A percentile compares a stretch with the other conserved stretches of the same genome.
These are phyloP conservation scores for Massarina eburnea DNA, from an alignment of 2,329 filamentous ascomycete species.

Conservation along the genomic window DNA sequence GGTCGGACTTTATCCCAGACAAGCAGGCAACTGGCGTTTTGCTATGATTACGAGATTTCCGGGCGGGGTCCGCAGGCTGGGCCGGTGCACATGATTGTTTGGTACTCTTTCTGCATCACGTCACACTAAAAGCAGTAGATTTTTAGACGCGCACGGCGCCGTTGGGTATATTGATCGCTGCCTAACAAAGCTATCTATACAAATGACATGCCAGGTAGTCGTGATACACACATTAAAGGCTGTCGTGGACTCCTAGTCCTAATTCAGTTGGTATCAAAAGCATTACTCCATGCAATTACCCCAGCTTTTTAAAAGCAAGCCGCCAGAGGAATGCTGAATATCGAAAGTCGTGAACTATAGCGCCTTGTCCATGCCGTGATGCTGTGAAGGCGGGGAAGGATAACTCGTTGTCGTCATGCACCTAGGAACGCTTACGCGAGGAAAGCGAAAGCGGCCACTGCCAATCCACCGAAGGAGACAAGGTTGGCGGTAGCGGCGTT, in stretches of 20 bases:
- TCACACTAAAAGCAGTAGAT: not conserved
- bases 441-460: constrained; percentile 30
- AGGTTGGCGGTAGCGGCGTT: constrained; percentile 31
- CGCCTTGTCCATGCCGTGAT: not conserved
- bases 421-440: constrained; percentile 25
- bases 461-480: constrained; percentile 32
- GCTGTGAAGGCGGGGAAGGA: constrained; percentile 5
- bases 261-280: not conserved
- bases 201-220: constrained; percentile 12
- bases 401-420: not conserved
- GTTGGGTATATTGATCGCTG: constrained; percentile 1
- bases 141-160: constrained; percentile 1
- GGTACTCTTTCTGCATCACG: no score
- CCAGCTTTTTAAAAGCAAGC: constrained; percentile 7
- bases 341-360: not conserved
- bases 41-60: no score
- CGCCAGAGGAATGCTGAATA: not conserved
- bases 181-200: constrained; percentile 21
- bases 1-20: no score
- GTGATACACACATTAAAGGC: constrained; percentile 12
- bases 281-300: not conserved
- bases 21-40: no score
- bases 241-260: constrained; percentile 8
- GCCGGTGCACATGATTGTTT: no score
- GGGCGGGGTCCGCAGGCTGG: no score